Conservation (phyloP, 108 stramenopile genomes). For the Cyclotella cryptica region DNA sequence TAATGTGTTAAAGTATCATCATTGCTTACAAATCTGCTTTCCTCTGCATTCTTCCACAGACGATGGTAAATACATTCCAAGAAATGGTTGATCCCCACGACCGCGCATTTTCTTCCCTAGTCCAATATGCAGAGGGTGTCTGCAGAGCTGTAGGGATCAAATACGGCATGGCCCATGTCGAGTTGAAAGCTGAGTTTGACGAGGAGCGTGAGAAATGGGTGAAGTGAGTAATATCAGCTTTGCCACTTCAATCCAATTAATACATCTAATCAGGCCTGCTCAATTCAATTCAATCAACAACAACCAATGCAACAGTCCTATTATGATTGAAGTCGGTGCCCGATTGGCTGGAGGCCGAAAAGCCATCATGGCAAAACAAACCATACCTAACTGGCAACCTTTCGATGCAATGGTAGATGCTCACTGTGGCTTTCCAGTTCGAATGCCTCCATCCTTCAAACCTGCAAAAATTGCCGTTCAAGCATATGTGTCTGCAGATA, state of each 20-base stretch:
- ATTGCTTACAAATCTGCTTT: background rate
- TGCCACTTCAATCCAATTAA: background rate
- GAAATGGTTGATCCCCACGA: slow-evolving; percentile 62
- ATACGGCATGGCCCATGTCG: slow-evolving; percentile 61
- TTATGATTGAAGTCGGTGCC: slow-evolving; percentile 66
- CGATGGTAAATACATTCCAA: slow-evolving; percentile 61
- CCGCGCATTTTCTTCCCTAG: slow-evolving; percentile 34
- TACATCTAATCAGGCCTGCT: too few species aligned
- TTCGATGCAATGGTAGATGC: slow-evolving; percentile 68
- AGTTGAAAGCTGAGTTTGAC: slow-evolving; percentile 54
- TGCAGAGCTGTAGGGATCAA: slow-evolving; percentile 69
- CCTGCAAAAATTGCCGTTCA: slow-evolving; percentile 50
- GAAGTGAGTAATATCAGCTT: slow-evolving; percentile 16
- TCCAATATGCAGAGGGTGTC: slow-evolving; percentile 64
- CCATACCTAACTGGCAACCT: slow-evolving; percentile 56
- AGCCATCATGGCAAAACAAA: slow-evolving; percentile 62
- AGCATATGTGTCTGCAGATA: slow-evolving; percentile 54
- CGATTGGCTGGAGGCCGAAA: slow-evolving; percentile 69
- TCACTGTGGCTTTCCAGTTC: slow-evolving; percentile 63
- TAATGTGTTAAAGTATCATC: too few species aligned
- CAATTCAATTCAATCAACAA: too few species aligned
- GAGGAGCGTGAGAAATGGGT: slow-evolving; percentile 40
- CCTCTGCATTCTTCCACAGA: slow-evolving; percentile 4
- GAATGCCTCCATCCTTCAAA: slow-evolving; percentile 59
- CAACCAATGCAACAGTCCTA: slow-evolving; percentile 18